Evolutionary conservation across 2,329 filamentous ascomycete genomes (phyloP).

Genomic region (Geosmithia putterillii): DNA sequence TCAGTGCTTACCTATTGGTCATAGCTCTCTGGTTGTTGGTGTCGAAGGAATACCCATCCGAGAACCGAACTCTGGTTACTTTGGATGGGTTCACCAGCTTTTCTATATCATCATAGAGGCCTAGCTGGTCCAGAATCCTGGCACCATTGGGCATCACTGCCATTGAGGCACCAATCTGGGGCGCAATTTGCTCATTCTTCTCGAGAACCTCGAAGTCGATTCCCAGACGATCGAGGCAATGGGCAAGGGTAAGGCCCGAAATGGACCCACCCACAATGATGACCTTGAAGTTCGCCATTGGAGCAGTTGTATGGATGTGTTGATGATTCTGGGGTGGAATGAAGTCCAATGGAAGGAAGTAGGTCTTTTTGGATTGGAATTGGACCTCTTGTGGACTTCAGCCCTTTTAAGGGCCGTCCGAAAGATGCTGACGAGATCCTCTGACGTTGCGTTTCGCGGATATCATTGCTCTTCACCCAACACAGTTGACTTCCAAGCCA

Average conservation of each 20-base stretch:
- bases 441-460: no score
- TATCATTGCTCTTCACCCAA: no score
- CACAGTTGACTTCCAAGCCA: no score
- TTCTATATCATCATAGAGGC: neutral
- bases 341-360: no score
- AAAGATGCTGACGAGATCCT: no score
- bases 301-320: no score
- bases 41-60: neutral
- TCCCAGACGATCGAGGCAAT: neutral
- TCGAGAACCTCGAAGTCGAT: slow-evolving; percentile 1
- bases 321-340: no score
- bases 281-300: slow-evolving; percentile 3
- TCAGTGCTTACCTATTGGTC: neutral
- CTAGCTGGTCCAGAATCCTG: slow-evolving; percentile 1
- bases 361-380: no score
- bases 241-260: slow-evolving; percentile 2
- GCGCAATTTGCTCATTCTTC: neutral
- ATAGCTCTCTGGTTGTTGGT: neutral
- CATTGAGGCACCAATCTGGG: slow-evolving; percentile 1
- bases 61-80: neutral
- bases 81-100: neutral
- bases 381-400: no score
- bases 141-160: neutral
- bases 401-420: no score
- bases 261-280: slow-evolving; percentile 4